Percentiles rank a stretch among this genome's conserved stretches.
phyloP scores from a whole-genome alignment of 2,329 filamentous ascomycete species.

The Phialocephala subalpina region DNA sequence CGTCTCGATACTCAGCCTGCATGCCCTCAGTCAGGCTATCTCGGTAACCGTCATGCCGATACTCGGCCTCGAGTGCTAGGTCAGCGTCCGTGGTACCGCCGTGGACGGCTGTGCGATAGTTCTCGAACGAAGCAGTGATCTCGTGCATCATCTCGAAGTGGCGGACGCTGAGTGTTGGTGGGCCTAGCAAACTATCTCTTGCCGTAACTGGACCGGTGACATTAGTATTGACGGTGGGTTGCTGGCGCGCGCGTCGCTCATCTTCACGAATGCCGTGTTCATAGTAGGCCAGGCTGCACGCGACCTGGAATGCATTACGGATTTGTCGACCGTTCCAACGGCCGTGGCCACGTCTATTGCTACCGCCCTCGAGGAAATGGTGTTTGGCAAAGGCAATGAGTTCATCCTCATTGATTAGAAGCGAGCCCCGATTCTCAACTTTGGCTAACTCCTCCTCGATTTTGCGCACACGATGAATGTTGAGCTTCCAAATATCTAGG shows the following conservation, averaged over 20 bases:
- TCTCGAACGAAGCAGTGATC: constrained; percentile 7
- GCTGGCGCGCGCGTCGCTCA: too few species aligned
- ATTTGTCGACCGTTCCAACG: constrained; percentile 43
- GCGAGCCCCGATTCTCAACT: too few species aligned
- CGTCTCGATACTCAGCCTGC: too few species aligned
- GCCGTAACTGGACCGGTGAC: not conserved
- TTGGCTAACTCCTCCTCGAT: not conserved
- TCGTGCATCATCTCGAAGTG: constrained; percentile 10
- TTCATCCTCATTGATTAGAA: constrained; percentile 1
- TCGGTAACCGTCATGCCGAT: too few species aligned
- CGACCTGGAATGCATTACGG: constrained; percentile 41
- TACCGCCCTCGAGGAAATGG: not conserved
- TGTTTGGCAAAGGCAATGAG: not conserved
- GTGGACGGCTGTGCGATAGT: too few species aligned
- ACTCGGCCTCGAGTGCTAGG: too few species aligned
- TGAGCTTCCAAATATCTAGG: constrained; percentile 9
- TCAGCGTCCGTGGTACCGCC: too few species aligned
- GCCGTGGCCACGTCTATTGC: not conserved
- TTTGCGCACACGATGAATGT: not conserved
- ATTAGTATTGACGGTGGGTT: constrained; percentile 2
- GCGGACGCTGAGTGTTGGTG: not conserved
- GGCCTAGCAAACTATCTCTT: not conserved
- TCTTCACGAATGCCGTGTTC: too few species aligned
- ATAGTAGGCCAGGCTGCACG: constrained; percentile 36
- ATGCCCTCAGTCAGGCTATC: too few species aligned